Base-by-base conservation (phyloP, 2,329 filamentous ascomycete genomes). In the Septoria linicola region DNA sequence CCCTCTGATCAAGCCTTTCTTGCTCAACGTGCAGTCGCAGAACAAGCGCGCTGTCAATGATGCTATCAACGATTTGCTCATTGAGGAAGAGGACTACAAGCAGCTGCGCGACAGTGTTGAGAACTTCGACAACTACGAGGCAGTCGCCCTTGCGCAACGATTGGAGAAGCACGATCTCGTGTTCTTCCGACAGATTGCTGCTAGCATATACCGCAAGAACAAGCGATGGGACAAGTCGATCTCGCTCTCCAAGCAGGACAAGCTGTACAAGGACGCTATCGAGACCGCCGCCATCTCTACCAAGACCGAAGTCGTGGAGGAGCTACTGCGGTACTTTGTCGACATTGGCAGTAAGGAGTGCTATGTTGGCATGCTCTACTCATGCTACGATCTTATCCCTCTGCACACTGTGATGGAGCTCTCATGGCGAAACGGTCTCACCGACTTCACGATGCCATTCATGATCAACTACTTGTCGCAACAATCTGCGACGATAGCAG, bases 151-250 rank as follows among this genome's bases (percentile, higher is more conserved):
- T 54, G 95, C 93, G 2, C 82, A 88, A 68, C 88, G 93, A 49
- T 80, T 99, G 8, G 95, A 99, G 81, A 93, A 93, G 77, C 95
- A 99, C 68, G 93, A 99, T 51, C 77, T 99, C 41, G 91, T 99
- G 59, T 99, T 99, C 80, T 99, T 99, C 87, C 87, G 93, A 67
- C 93, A 99, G 73, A 96, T 99, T 67, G 93, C 93, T 3, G 90
- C 95, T 60, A 96, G 81, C 74, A 99, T 99, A 72, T 99, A 97
- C 78, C 90, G 95, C 71, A 99, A 97, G 82, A 97, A 96, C 80
- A 97, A 97, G 86, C 84, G 93, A 59, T 99, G 95, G 95, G 92
- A 97, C 77, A 97, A 97, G 77, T 96, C 91, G 3, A 99, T 99
- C 71, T 83, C 89, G 27, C 78, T 99, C 40, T 97, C 92, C 13